Percentiles rank a stretch among this genome's conserved stretches.
These are phyloP conservation scores for Orbilia blumenaviensis DNA, from an alignment of 2,329 filamentous ascomycete species.

Conservation along the genomic window DNA sequence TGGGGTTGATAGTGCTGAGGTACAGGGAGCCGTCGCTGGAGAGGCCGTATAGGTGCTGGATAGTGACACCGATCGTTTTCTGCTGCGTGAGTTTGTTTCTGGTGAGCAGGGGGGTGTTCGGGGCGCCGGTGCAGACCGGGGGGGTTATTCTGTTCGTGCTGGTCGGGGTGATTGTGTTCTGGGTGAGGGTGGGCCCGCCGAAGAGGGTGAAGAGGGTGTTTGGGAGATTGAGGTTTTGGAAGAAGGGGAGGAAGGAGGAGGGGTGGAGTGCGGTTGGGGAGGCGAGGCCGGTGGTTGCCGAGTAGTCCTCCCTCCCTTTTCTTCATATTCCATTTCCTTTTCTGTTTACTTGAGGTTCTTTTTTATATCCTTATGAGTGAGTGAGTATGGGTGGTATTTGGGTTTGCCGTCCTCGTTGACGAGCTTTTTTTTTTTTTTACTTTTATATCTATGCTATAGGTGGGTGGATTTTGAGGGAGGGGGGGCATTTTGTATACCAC, in stretches of 20 bases:
- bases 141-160: conserved; percentile 86
- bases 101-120: conserved; percentile 85
- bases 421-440: too few species aligned
- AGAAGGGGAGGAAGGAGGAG: conserved; percentile 67
- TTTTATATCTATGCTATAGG: too few species aligned
- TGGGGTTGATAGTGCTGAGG: conserved; percentile 88
- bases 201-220: conserved; percentile 64
- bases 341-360: too few species aligned
- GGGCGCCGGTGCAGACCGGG: conserved; percentile 87
- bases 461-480: too few species aligned
- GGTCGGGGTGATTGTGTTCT: conserved; percentile 86
- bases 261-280: conserved; percentile 69
- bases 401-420: too few species aligned
- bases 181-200: conserved; percentile 74
- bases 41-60: conserved; percentile 94
- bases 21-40: conserved; percentile 88
- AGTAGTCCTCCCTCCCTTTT: too few species aligned
- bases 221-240: conserved; percentile 65
- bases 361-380: too few species aligned
- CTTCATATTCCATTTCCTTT: too few species aligned
- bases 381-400: too few species aligned
- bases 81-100: conserved; percentile 97
- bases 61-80: conserved; percentile 95
- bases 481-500: too few species aligned
- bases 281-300: conserved; percentile 65